These are phyloP conservation scores for Stagonosporopsis cucurbitacearum DNA, from an alignment of 2,329 filamentous ascomycete genomes.

Conservation along the genomic window DNA sequence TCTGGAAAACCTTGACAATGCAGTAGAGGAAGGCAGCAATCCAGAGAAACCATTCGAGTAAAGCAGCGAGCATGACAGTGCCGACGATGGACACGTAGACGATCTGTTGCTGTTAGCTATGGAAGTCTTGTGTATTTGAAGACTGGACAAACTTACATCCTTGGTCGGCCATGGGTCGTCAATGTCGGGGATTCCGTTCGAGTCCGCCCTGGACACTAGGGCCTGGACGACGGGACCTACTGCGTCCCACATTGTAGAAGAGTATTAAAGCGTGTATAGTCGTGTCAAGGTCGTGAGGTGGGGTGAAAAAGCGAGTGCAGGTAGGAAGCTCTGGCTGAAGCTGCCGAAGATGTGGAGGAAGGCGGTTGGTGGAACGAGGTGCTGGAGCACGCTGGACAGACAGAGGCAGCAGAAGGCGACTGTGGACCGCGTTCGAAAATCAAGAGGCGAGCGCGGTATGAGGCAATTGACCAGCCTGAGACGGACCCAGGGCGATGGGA, in stretches of 20 bases:
- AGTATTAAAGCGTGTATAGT: constrained; percentile 28
- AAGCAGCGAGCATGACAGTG: constrained; percentile 79
- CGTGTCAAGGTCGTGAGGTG: constrained; percentile 23
- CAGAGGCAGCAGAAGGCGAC: constrained; percentile 12
- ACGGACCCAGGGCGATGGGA: constrained; percentile 31
- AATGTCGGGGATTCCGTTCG: constrained; percentile 41
- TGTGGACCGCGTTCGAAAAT: constrained; percentile 21
- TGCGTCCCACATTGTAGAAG: constrained; percentile 35
- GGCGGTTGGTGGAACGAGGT: constrained; percentile 14
- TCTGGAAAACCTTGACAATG: constrained; percentile 82
- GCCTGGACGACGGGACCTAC: constrained; percentile 28
- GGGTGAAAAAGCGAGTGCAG: constrained; percentile 20
- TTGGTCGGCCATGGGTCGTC: constrained; percentile 49
- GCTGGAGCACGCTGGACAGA: constrained; percentile 14
- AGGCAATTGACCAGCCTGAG: constrained; percentile 18
- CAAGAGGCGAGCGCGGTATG: constrained; percentile 24
- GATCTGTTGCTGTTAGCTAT: constrained; percentile 64
- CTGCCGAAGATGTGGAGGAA: constrained; percentile 6
- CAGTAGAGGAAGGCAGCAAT: constrained; percentile 94
- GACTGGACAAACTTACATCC: constrained; percentile 45
- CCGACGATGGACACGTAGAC: constrained; percentile 84
- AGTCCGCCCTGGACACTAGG: constrained; percentile 38
- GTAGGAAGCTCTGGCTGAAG: constrained; percentile 16
- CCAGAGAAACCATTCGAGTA: constrained; percentile 95
- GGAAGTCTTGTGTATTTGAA: background rate